phyloP scores from a whole-genome alignment of 768 basidiomycete species.

The Macrolepiota albuminosa region DNA sequence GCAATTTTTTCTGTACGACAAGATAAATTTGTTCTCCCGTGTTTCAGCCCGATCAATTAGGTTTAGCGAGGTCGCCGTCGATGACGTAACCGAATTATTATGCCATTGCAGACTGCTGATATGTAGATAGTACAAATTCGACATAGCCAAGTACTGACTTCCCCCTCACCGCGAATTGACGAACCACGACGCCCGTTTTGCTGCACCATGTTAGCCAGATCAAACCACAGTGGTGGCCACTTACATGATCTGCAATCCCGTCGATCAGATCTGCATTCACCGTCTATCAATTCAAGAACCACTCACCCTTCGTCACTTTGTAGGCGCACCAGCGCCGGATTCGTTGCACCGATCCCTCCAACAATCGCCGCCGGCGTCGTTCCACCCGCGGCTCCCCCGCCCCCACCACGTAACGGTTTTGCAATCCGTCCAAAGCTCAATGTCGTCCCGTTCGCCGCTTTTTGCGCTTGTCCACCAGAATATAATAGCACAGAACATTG shows the following conservation, averaged over 20 bases:
- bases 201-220: constrained; percentile 31
- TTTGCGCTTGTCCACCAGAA: constrained; percentile 56
- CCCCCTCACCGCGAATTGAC: constrained; percentile 70
- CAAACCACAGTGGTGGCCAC: constrained; percentile 20
- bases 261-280: constrained; percentile 10
- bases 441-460: constrained; percentile 61
- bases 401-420: constrained; percentile 93
- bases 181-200: constrained; percentile 92
- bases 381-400: constrained; percentile 52
- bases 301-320: constrained; percentile 75
- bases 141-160: not conserved
- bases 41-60: constrained; percentile 38
- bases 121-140: constrained; percentile 14
- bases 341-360: constrained; percentile 46
- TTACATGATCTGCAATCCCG: constrained; percentile 33
- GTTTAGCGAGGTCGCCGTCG: constrained; percentile 33
- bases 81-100: constrained; percentile 18
- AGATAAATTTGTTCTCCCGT: constrained; percentile 21
- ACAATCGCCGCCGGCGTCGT: constrained; percentile 36
- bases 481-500: constrained; percentile 11
- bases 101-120: constrained; percentile 13
- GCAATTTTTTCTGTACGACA: constrained; percentile 23
- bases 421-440: constrained; percentile 93
- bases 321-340: constrained; percentile 57
- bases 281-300: constrained; percentile 14